Base-by-base conservation (phyloP, 2,329 filamentous ascomycete genomes). In the Exophiala sideris region DNA sequence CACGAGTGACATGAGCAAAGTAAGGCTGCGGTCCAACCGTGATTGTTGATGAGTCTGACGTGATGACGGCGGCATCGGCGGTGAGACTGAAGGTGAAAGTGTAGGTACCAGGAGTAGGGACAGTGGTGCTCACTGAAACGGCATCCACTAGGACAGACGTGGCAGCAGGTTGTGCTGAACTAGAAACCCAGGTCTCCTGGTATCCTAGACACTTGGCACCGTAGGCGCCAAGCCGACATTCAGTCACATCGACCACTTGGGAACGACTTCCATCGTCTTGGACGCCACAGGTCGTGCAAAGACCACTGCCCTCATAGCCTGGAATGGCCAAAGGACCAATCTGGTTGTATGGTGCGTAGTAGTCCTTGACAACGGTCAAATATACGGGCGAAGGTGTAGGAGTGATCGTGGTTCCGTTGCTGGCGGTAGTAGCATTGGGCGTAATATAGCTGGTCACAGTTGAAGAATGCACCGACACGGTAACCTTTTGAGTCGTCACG, bases 271-370 rank as follows among this genome's bases (percentile, higher is more conserved):
- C 57, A 50, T 62, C 59, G 5, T 18, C 21, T 18, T 54, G 48
- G 16, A 52, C 44, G 10, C 47, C 44, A 36, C 59, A 60, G 9
- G 51, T 55, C 18, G 53, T 45, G 52, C 59, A 60, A 36, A 62
- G 54, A 16, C 57, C 59, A 36, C 59, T 59, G 18, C 59, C 59
- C 24, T 36, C 57, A 45, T 54, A 62, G 20, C 59, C 59, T 5
- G 59, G 59, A 34, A 62, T 58, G 36, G 57, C 59, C 48, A 62
- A 47, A 18, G 57, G 54, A 45, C 59, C 59, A 14, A 62, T 42
- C 39, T 58, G 48, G 44, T 62, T 58, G 45, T 59, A 62, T 38
- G 59, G 54, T 12, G 52, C 54, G 35, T 48, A 44, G 47, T 52
- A 62, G 35, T 62, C 54, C 44, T 62, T 62, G 20, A 49, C 52